Evolutionary conservation across 1,284 basidiomycete species (phyloP), one percentile per base, ranked within the genome.

Genomic region (Pulchroboletus neoregius): DNA sequence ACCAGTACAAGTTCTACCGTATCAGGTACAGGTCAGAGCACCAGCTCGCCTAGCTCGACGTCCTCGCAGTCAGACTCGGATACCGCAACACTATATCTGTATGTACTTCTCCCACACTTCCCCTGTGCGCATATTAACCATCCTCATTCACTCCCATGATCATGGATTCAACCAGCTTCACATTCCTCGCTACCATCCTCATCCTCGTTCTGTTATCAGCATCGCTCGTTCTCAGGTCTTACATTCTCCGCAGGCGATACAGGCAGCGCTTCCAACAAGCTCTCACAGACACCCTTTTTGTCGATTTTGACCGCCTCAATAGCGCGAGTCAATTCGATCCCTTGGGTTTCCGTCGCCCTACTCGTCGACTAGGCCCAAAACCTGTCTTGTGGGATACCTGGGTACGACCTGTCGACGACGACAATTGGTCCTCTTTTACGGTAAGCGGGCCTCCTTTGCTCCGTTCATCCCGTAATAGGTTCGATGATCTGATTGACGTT

Each of bases 171-270:
- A 52, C 48, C 57, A 85, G 83, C 22, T 79, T 84, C 62, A 85
- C 82, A 1, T 86, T 86, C 60, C 75, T 86, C 31, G 82, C 82
- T 20, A 84, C 83, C 1, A 73, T 86, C 27, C 72, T 84, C 54
- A 70, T 86, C 38, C 74, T 87, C 44, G 70, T 87, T 11, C 69
- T 78, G 43, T 74, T 86, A 43, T 85, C 82, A 12, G 77, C 71
- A 39, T 74, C 76, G 6, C 80, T 87, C 53, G 74, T 85, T 48
- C 67, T 80, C 43, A 75, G 84, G 39, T 82, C 83, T 0, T 79
- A 78, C 51, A 60, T 82, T 51, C 58, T 82, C 27, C 76, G 84
- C n/a, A 69, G 80, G 20, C 74, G 79, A 22, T 79, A 77, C 63
- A 75, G 75, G 41, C 70, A 68, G 11, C 71, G 68, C 16, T 54